Conservation (phyloP, 352 stramenopile genomes). For the Globisporangium mamillatum region DNA sequence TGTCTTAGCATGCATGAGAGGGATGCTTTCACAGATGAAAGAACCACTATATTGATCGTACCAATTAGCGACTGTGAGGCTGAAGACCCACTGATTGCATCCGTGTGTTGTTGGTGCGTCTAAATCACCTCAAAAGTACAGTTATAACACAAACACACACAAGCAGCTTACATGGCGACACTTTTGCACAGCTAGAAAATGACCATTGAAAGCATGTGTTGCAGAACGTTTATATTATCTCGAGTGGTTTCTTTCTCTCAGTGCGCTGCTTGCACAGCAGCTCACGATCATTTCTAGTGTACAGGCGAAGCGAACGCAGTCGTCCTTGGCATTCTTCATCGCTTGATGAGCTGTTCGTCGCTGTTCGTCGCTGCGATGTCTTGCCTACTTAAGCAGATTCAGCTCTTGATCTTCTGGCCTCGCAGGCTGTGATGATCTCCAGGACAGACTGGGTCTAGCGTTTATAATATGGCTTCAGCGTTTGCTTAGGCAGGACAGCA, state of each 20-base stretch:
- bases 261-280: neutral
- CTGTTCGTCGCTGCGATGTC: neutral
- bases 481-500: neutral
- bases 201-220: too few species aligned
- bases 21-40: neutral
- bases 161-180: too few species aligned
- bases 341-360: neutral
- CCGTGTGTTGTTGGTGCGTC: too few species aligned
- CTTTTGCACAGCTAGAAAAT: too few species aligned
- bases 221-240: neutral
- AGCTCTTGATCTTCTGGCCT: neutral
- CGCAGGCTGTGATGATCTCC: neutral
- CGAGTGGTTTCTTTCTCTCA: neutral
- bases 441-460: neutral
- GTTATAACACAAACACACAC: too few species aligned
- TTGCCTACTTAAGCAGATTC: neutral
- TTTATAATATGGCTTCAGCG: neutral
- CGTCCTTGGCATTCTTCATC: too few species aligned
- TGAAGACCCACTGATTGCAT: too few species aligned
- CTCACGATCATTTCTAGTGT: neutral
- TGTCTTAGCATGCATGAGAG: neutral
- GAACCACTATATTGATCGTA: neutral
- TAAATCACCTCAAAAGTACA: too few species aligned
- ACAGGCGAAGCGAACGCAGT: neutral
- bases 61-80: neutral